Conservation (phyloP, 208 protist species). For the Acanthamoeba healyi region DNA sequence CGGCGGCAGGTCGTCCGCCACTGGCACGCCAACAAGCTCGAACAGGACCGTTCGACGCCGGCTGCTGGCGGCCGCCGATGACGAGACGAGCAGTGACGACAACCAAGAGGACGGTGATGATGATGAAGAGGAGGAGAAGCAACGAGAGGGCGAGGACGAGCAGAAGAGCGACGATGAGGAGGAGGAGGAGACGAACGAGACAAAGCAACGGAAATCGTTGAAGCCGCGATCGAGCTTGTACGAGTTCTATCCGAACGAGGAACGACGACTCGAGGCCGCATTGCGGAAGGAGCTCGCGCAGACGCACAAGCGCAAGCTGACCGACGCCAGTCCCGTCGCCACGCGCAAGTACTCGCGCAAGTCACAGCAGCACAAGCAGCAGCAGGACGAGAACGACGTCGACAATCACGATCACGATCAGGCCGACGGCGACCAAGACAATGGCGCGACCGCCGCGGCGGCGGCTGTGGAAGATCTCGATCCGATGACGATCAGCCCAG, state of each 20-base stretch:
- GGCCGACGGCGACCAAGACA: too few species aligned
- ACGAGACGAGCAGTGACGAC: neutral
- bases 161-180: neutral
- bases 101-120: neutral
- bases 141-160: neutral
- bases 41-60: neutral
- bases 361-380: neutral
- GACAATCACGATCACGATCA: too few species aligned
- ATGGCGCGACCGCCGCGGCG: too few species aligned
- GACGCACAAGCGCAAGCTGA: neutral
- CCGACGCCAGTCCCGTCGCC: neutral
- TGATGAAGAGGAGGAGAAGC: neutral
- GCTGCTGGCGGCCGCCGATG: too few species aligned
- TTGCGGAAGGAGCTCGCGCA: neutral
- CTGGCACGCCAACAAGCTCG: neutral
- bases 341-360: neutral
- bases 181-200: neutral
- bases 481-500: too few species aligned
- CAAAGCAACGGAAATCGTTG: neutral
- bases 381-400: neutral
- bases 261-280: neutral
- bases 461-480: too few species aligned
- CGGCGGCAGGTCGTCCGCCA: too few species aligned
- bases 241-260: conserved; percentile 5
- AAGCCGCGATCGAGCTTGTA: neutral